These are phyloP conservation scores for Scheffersomyces coipomensis DNA, from an alignment of 805 yeast genomes.

Conservation along the genomic window DNA sequence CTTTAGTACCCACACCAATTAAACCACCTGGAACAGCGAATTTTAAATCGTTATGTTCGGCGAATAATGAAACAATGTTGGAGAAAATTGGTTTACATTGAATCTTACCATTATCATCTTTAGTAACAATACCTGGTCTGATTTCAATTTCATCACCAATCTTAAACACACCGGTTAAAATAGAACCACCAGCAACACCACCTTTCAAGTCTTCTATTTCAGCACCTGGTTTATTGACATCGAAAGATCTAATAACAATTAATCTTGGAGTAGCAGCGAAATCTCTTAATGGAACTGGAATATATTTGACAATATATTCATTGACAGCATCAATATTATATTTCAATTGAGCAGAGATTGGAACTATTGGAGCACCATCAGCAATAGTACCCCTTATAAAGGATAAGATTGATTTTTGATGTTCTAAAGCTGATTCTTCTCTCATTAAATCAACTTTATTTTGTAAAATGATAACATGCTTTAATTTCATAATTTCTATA, in stretches of 20 bases:
- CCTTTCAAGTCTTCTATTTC: constrained; percentile 96
- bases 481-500: constrained; percentile 97
- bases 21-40: constrained; percentile 99
- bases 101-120: constrained; percentile 82
- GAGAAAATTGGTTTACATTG: constrained; percentile 96
- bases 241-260: constrained; percentile 97
- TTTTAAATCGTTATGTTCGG: constrained; percentile 96
- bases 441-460: constrained; percentile 98
- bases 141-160: constrained; percentile 98
- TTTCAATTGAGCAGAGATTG: constrained; percentile 97
- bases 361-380: constrained; percentile 98
- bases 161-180: constrained; percentile 93
- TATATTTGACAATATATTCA: constrained; percentile 89
- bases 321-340: constrained; percentile 98
- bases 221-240: constrained; percentile 98
- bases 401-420: constrained; percentile 85
- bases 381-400: constrained; percentile 98
- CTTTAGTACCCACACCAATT: constrained; percentile 99
- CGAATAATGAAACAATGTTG: constrained; percentile 88
- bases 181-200: constrained; percentile 99
- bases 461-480: constrained; percentile 93
- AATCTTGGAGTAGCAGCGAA: constrained; percentile 90
- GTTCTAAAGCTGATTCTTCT: constrained; percentile 94
- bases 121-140: constrained; percentile 98
- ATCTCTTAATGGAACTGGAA: constrained; percentile 96